Conservation (phyloP, 2,329 filamentous ascomycete genomes). For the Cadophora sp. region DNA sequence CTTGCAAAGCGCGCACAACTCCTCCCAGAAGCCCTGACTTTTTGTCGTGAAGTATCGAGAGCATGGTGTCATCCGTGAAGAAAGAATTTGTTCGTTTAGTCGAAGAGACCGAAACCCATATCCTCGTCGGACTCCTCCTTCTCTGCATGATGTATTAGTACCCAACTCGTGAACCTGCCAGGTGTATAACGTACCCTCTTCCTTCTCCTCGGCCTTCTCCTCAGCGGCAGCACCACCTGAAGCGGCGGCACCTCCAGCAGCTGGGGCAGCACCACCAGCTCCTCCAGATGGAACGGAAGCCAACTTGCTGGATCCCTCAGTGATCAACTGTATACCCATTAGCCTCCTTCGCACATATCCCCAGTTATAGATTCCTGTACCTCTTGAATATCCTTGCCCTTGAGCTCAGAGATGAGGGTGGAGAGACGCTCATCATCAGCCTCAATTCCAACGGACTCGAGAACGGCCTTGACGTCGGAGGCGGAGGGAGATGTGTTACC, state of each 20-base stretch:
- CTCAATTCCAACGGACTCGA: constrained; percentile 94
- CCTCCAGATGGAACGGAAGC: constrained; percentile 96
- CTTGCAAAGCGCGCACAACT: constrained; percentile 41
- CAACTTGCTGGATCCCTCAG: constrained; percentile 90
- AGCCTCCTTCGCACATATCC: constrained; percentile 39
- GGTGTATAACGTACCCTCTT: constrained; percentile 76
- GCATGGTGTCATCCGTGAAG: constrained; percentile 32
- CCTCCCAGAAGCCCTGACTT: constrained; percentile 38
- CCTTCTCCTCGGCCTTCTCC: constrained; percentile 74
- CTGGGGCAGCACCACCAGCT: constrained; percentile 64
- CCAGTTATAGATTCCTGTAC: constrained; percentile 55
- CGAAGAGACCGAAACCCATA: constrained; percentile 80
- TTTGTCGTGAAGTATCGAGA: constrained; percentile 35
- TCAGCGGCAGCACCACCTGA: constrained; percentile 69
- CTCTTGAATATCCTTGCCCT: constrained; percentile 93
- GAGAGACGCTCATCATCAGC: constrained; percentile 86
- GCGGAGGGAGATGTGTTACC: constrained; percentile 91
- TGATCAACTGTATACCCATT: constrained; percentile 74
- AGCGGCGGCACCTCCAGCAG: constrained; percentile 71
- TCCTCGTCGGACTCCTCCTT: constrained; percentile 78
- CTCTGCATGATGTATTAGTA: constrained; percentile 50
- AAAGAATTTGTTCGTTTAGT: constrained; percentile 58
- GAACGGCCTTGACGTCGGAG: constrained; percentile 84
- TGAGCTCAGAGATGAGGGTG: constrained; percentile 87
- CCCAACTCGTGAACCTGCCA: neutral